These are phyloP conservation scores for Ustilago bromivora DNA, from an alignment of 1,284 basidiomycete species.

Conservation along the genomic window DNA sequence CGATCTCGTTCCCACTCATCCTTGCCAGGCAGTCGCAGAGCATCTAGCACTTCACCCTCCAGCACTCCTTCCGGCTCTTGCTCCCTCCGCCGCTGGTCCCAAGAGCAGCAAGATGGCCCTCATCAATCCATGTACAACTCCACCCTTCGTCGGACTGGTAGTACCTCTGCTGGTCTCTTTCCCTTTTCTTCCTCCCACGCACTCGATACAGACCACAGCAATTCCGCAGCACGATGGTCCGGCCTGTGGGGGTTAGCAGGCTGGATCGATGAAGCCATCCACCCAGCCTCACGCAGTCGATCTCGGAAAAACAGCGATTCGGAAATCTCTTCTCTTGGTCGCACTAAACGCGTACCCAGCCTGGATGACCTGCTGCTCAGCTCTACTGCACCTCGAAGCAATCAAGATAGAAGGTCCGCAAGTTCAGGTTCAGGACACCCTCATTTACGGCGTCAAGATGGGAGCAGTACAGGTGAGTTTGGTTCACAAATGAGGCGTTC, in stretches of 20 bases:
- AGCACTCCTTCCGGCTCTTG: slow-evolving; percentile 28
- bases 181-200: slow-evolving; percentile 16
- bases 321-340: slow-evolving; percentile 10
- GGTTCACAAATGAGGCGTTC: slow-evolving; percentile 1
- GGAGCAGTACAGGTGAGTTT: slow-evolving; percentile 34
- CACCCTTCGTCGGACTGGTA: slow-evolving; percentile 39
- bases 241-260: slow-evolving; percentile 47
- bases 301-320: slow-evolving; percentile 42
- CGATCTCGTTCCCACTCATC: slow-evolving; percentile 46
- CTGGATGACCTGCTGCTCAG: slow-evolving; percentile 36
- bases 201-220: slow-evolving; percentile 35
- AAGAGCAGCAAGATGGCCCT: slow-evolving; percentile 34
- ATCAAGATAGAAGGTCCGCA: slow-evolving; percentile 15
- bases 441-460: slow-evolving; percentile 1
- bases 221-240: slow-evolving; percentile 42
- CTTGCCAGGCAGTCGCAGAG: slow-evolving; percentile 36
- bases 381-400: slow-evolving; percentile 29
- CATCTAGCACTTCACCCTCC: slow-evolving; percentile 16
- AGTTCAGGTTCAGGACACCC: slow-evolving; percentile 17
- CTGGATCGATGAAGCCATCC: slow-evolving; percentile 49
- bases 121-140: slow-evolving; percentile 20
- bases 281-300: slow-evolving; percentile 21
- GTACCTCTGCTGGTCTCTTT: slow-evolving; percentile 31
- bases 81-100: slow-evolving; percentile 44
- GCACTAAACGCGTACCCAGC: slow-evolving; percentile 33